Percentiles rank a stretch among this genome's conserved stretches.
Evolutionary conservation across 495 filamentous ascomycete genomes (phyloP).

Genomic region (Tuber umbilicatum): DNA sequence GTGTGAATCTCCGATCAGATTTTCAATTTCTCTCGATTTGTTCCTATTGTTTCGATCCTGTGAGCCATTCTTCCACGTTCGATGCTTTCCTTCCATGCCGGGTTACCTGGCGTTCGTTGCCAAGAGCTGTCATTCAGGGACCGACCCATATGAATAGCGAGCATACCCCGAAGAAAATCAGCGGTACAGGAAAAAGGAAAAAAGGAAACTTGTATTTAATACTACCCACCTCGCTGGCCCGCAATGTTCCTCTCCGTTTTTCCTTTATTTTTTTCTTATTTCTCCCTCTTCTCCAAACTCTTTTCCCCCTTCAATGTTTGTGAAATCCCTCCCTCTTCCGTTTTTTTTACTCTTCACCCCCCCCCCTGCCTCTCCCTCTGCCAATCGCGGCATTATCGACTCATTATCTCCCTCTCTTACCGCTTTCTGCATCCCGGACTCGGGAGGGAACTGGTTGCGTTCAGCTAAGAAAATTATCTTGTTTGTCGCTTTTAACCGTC

Average conservation of each 20-base stretch:
- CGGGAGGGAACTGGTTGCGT: constrained; percentile 23
- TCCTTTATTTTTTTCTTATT: constrained; percentile 1
- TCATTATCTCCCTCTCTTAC: constrained; percentile 8
- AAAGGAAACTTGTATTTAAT: constrained; percentile 29
- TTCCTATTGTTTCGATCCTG: constrained; percentile 36
- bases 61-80: constrained; percentile 12
- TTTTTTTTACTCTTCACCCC: background rate
- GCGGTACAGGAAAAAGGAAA: background rate
- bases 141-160: constrained; percentile 6
- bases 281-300: constrained; percentile 23
- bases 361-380: background rate
- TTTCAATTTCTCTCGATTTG: constrained; percentile 36
- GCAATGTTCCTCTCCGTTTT: background rate
- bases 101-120: constrained; percentile 21
- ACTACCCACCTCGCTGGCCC: constrained; percentile 27
- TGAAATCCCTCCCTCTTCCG: background rate
- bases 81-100: constrained; percentile 20
- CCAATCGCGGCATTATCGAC: constrained; percentile 2
- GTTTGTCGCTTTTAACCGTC: constrained; percentile 39
- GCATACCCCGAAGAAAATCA: constrained; percentile 3
- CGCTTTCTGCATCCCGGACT: constrained; percentile 22
- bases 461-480: constrained; percentile 37
- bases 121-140: constrained; percentile 30
- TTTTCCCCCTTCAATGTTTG: constrained; percentile 18
- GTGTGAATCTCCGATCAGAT: constrained; percentile 36